Base-by-base conservation (phyloP, 768 basidiomycete species). In the Auriscalpium orientale region DNA sequence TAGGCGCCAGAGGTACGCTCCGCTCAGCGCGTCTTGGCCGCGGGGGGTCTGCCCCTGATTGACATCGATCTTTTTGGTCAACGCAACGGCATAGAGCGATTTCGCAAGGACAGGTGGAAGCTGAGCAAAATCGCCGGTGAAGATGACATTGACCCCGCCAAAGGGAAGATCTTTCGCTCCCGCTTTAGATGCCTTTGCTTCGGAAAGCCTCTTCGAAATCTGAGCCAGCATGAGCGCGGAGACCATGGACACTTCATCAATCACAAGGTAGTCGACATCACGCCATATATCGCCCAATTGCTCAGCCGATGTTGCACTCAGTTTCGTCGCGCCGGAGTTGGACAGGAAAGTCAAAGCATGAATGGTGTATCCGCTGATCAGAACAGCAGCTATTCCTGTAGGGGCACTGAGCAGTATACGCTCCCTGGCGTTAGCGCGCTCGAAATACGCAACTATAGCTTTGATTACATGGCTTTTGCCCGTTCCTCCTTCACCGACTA, bases 361-460 rank as follows among this genome's bases (percentile, higher is more conserved):
- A 3, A 71, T 47, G 0, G 71, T 72, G 16, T 61, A 62, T 1
- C 70, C 70, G 0, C 52, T 62, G 6, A 72, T 67, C 2, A 68
- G 35, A 0, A 59, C 43, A 0, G 71, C 71, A 0, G 70, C 67
- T 20, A 61, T 66, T 0, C 71, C 70, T 8, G 71, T 71, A 16
- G 64, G 65, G 15, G 70, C 68, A 12, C 61, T 53, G 1, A 64
- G 50, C 2, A 61, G 28, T 10, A 70, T 44, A 13, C 62, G 54
- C 4, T 59, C 22, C 2, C 44, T 15, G 4, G 53, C 33, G 0
- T 51, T 51, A 18, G 58, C 36, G 3, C 20, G 22, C 3, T 46
- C 40, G 22, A 69, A 67, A 1, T 70, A 48, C 0, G 3, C 3
- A 0, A 62, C 53, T 4, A 72, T 56, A 1, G 65, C 51, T 16